Evolutionary conservation across 176 grass and related monocot genomes (phyloP).

Genomic region (Cymbopogon citratus): DNA sequence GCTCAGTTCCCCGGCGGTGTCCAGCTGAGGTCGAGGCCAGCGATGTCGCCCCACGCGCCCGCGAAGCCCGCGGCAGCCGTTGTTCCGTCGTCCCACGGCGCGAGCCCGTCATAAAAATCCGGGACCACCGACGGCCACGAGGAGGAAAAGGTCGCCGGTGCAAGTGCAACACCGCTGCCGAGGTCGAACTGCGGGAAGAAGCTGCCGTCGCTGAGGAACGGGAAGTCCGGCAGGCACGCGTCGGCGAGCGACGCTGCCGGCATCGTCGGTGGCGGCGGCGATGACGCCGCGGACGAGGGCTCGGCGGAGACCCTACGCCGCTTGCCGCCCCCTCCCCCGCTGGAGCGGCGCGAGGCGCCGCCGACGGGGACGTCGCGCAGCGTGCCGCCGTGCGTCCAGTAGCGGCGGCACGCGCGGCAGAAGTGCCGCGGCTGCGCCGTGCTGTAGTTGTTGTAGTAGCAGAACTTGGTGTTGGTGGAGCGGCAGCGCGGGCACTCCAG

Average conservation of each 20-base stretch:
- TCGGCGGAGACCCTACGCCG: conserved; percentile 33
- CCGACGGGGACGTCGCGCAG: conserved; percentile 86
- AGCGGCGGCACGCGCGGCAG: conserved; percentile 78
- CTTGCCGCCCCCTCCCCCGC: conserved; percentile 33
- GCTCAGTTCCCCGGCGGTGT: conserved; percentile 21
- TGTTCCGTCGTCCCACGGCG: conserved; percentile 21
- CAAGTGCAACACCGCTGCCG: not conserved
- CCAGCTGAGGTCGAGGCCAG: conserved; percentile 30
- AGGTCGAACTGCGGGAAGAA: conserved; percentile 28
- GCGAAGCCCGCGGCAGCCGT: not conserved
- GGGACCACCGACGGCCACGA: not conserved
- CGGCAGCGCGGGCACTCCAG: conserved; percentile 74
- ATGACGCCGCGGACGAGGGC: not conserved
- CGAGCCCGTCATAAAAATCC: not conserved
- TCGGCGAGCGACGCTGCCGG: not conserved
- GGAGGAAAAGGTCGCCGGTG: conserved; percentile 5
- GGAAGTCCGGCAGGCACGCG: conserved; percentile 4
- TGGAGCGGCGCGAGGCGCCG: conserved; percentile 34
- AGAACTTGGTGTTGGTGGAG: conserved; percentile 91
- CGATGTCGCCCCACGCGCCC: conserved; percentile 36
- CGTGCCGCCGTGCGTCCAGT: conserved; percentile 88
- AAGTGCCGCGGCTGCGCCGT: conserved; percentile 79
- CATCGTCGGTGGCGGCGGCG: not conserved
- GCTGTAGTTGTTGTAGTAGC: conserved; percentile 99
- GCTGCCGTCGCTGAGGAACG: conserved; percentile 36